These are phyloP conservation scores for Metschnikowia henanensis DNA, from an alignment of 805 yeast genomes.

Conservation along the genomic window DNA sequence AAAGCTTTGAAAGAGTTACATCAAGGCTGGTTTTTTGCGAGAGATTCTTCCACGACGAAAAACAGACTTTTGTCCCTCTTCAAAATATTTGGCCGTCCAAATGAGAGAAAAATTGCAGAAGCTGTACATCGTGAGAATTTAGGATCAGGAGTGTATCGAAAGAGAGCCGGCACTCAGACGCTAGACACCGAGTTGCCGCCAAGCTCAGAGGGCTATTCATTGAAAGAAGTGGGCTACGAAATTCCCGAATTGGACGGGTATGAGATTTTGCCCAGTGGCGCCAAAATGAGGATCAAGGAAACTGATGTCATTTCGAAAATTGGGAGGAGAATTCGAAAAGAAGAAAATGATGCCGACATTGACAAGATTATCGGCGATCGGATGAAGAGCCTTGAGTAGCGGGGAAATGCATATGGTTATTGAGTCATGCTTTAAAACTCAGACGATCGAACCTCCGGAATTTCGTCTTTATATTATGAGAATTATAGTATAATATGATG, in stretches of 20 bases:
- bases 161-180: slow-evolving; percentile 49
- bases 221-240: slow-evolving; percentile 29
- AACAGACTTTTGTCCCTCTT: slow-evolving; percentile 11
- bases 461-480: too few species aligned
- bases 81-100: slow-evolving; percentile 20
- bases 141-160: slow-evolving; percentile 41
- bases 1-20: slow-evolving; percentile 70
- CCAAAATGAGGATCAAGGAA: slow-evolving; percentile 46
- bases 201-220: slow-evolving; percentile 36
- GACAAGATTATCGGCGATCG: slow-evolving; percentile 56
- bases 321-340: slow-evolving; percentile 39
- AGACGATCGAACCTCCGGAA: too few species aligned
- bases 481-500: too few species aligned
- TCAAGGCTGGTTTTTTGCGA: slow-evolving; percentile 75
- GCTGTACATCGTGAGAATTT: slow-evolving; percentile 14
- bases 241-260: slow-evolving; percentile 35
- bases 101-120: slow-evolving; percentile 10
- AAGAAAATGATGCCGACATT: slow-evolving; percentile 42
- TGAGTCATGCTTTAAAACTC: too few species aligned
- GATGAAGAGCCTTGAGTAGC: slow-evolving; percentile 19
- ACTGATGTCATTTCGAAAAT: slow-evolving; percentile 26
- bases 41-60: slow-evolving; percentile 38
- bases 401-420: too few species aligned
- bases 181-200: slow-evolving; percentile 52
- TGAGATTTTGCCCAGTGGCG: slow-evolving; percentile 77